Evolutionary conservation across 352 stramenopile species (phyloP), one percentile per base, ranked within the genome.

Genomic region (Globisporangium ultimum): DNA sequence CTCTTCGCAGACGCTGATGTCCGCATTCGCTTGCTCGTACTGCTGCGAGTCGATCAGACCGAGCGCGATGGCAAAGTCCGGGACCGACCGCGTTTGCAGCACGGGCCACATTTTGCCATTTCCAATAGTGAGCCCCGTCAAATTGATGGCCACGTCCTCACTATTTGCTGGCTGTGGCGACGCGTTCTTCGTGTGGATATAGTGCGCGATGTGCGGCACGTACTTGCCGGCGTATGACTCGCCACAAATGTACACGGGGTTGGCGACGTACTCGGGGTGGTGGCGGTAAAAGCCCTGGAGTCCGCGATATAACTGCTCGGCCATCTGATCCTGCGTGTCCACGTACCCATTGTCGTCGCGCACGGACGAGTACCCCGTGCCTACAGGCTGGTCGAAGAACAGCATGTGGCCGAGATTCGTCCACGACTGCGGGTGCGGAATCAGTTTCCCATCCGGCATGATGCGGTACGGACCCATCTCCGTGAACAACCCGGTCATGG

Each of bases 171-270:
- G 47, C 42, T 58, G 12, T 41, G 60, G 48, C 18, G 64, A 56
- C 32, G 60, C 56, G 68, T 98, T 98, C 46, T 88, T 76, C 36
- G 85, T 61, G 52, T 98, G 74, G 55, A 99, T 98, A 62, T 96
- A 95, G 67, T 93, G 74, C 58, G 97, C 84, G 72, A 99, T 97
- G 48, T 79, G 90, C 15, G 95, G 93, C 43, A 98, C 98, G 69
- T 98, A 99, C 72, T 99, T 98, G 32, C 97, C 97, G 3, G 97
- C 96, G 71, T 99, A 97, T 34, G 87, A 97, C 74, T 99, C 96
- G 53, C 96, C 88, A 21, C 80, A 95, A 12, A 89, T 63, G 41
- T 75, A 88, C 56, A 91, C 45, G 9, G 73, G 76, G 34, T 81
- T 83, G 62, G 48, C 50, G 5, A 89, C 68, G 68, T 91, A 94